Evolutionary conservation across 345 rosid genomes (phyloP).

Genomic region (Euphorbia pulcherrima): DNA sequence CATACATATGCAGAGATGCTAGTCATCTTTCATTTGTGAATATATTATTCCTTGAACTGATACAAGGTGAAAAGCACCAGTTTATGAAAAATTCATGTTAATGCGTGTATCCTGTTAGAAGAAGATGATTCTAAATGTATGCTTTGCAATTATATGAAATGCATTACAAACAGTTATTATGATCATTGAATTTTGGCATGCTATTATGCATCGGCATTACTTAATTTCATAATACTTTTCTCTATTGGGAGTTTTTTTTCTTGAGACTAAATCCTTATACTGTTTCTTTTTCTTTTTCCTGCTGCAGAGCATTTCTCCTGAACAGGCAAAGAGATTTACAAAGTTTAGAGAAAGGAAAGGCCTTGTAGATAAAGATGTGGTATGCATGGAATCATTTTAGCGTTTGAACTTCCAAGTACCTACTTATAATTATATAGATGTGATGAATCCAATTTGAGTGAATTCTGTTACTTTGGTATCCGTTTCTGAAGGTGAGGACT

Average conservation of each 20-base stretch:
- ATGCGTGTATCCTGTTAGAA: background rate
- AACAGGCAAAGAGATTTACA: conserved; percentile 88
- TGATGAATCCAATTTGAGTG: conserved; percentile 1
- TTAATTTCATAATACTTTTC: background rate
- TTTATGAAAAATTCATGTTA: background rate
- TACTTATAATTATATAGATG: background rate
- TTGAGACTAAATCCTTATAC: conserved; percentile 15
- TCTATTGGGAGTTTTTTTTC: background rate
- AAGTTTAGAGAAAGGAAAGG: conserved; percentile 94
- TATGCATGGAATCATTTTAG: conserved; percentile 32
- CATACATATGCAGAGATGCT: background rate
- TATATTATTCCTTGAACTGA: background rate
- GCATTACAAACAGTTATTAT: background rate
- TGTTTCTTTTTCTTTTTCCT: conserved; percentile 10
- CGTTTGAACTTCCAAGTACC: background rate
- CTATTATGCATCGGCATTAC: background rate
- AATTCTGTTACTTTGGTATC: background rate
- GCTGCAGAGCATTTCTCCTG: conserved; percentile 80
- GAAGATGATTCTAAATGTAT: background rate
- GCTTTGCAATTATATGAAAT: background rate
- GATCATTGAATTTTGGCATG: conserved; percentile 2
- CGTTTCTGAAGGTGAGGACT: conserved; percentile 76
- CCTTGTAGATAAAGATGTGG: conserved; percentile 93
- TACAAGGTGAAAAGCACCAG: background rate
- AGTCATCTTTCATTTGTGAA: background rate